Evolutionary conservation across 2,329 filamentous ascomycete genomes (phyloP), one percentile per base, ranked within the genome.

Genomic region (Trichoderma sp.): DNA sequence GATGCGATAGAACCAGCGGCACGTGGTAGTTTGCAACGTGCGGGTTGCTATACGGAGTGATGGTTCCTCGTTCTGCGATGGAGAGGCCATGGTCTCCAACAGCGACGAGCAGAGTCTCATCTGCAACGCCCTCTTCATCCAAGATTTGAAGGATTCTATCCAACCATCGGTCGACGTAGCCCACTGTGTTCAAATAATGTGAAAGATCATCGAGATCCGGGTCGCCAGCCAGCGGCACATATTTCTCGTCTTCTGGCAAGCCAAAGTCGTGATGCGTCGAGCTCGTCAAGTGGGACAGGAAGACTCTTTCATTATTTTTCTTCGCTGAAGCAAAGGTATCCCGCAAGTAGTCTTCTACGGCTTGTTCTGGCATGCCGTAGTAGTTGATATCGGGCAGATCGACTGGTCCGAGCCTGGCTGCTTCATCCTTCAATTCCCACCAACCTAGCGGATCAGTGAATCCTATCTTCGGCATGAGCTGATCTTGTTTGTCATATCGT

Each of bases 41-140:
- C 37, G 70, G 68, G 61, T 79, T 78, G 18, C 77, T 76, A 11
- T 78, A 79, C 0, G 77, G 74, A 7, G 75, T 76, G 21, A 77
- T 76, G 28, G 71, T 72, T 10, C 73, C 70, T 51, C 78, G 76
- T 24, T 79, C 78, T 0, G 75, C 73, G 39, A 79, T 72, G 0
- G 77, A 78, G n/a, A 76, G 73, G 1, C 77, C 78, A n/a, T 79
- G 78, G n/a, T 79, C 77, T 2, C 78, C 77, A 8, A 77, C 76
- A 13, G 77, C 75, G 2, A 79, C 71, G 7, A 79, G 71, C n/a
- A 79, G 52, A 0, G 78, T 79, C 60, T 79, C 76, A 49, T 79
- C 75, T 4, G 78, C 75, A 4, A 78, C 72, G 3, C 76, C 76
- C 34, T 76, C 72, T 24, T 79, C 73, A 4, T 79, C 76, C 0